These are phyloP conservation scores for Pythium myriotylum DNA, from an alignment of 352 stramenopile genomes.

Conservation along the genomic window DNA sequence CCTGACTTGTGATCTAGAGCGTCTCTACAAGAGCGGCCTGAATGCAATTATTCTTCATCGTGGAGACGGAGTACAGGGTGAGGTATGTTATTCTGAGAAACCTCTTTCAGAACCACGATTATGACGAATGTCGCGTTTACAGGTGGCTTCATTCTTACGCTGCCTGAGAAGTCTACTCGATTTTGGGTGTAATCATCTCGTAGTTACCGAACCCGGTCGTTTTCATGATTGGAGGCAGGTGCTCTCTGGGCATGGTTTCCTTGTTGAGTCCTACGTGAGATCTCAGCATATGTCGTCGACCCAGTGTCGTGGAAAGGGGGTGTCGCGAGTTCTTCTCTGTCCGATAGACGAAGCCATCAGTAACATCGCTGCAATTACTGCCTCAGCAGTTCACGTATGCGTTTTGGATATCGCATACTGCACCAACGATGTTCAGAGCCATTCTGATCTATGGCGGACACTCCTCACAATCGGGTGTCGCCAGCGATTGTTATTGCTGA, in stretches of 20 bases:
- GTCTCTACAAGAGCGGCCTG: constrained; percentile 30
- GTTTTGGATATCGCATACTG: constrained; percentile 38
- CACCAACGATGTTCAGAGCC: too few relatives aligned
- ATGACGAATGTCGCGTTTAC: not conserved
- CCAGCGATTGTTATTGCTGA: constrained; percentile 47
- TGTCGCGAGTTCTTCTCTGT: constrained; percentile 13
- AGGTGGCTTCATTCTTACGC: constrained; percentile 17
- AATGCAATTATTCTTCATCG: constrained; percentile 32
- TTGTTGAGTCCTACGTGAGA: not conserved
- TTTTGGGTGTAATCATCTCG: constrained; percentile 5
- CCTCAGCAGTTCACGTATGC: constrained; percentile 18
- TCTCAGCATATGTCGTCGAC: not conserved
- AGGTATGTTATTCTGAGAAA: constrained; percentile 7
- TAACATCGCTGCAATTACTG: constrained; percentile 3
- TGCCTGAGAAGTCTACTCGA: constrained; percentile 12
- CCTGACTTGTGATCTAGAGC: constrained; percentile 16
- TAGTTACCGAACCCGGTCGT: constrained; percentile 10
- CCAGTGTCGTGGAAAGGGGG: not conserved
- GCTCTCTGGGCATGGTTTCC: constrained; percentile 7
- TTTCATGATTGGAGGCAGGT: constrained; percentile 11
- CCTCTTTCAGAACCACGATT: not conserved
- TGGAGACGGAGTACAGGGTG: constrained; percentile 16
- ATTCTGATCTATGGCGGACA: too few relatives aligned
- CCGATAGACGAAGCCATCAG: not conserved
- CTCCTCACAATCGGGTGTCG: too few relatives aligned